A percentile compares a stretch with the other conserved stretches of the same genome.
phyloP scores from a whole-genome alignment of 106 monocot genomes.

The Dendrobium officinale region DNA sequence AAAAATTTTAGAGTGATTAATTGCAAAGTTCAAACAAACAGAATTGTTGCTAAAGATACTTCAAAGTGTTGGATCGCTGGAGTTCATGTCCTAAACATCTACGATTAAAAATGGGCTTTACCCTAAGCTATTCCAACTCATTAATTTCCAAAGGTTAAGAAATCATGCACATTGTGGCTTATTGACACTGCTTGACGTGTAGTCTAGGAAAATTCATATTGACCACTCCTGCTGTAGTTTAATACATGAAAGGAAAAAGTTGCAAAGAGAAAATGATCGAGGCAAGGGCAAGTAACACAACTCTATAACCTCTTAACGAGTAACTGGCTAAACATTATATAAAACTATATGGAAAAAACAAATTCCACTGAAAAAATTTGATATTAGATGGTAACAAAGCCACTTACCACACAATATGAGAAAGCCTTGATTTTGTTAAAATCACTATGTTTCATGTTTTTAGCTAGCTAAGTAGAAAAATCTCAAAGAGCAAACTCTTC shows the following conservation, averaged over 20 bases:
- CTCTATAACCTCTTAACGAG: not conserved
- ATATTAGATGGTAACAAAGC: not conserved
- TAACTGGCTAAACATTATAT: not conserved
- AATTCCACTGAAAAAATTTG: not conserved
- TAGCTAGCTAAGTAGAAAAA: not conserved
- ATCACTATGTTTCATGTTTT: not conserved
- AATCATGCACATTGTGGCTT: not conserved
- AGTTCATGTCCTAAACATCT: not conserved
- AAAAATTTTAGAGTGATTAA: not conserved
- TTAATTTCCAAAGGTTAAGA: not conserved
- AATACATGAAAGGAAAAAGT: not conserved
- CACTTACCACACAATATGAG: not conserved
- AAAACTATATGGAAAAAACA: not conserved
- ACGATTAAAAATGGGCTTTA: not conserved
- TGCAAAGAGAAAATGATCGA: not conserved
- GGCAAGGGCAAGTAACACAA: not conserved
- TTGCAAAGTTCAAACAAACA: too few species aligned
- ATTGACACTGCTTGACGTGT: not conserved
- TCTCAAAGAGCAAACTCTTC: not conserved
- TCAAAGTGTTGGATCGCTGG: too few species aligned
- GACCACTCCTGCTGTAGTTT: not conserved
- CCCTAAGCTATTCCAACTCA: not conserved
- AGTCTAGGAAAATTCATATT: not conserved
- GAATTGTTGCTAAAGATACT: too few species aligned
- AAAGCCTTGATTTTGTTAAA: not conserved